Evolutionary conservation across 2,329 filamentous ascomycete species (phyloP).

Genomic region (Fusarium clavum): DNA sequence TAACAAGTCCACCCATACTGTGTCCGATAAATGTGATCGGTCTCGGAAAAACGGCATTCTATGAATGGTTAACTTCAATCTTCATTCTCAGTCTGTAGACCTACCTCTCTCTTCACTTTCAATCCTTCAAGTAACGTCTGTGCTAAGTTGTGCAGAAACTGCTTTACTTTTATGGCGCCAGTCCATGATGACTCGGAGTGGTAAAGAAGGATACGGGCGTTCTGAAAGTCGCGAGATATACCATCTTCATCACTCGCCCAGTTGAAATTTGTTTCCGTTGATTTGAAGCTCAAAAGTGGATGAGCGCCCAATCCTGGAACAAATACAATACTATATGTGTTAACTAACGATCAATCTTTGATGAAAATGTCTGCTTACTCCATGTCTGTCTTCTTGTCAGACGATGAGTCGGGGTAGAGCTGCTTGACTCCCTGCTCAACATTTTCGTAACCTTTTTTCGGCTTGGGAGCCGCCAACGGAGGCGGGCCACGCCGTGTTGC

Average conservation of each 20-base stretch:
- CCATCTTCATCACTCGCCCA: constrained; percentile 52
- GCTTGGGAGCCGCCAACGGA: constrained; percentile 29
- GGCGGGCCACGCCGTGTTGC: constrained; percentile 42
- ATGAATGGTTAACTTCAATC: neutral
- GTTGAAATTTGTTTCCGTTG: constrained; percentile 53
- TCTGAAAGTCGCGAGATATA: constrained; percentile 54
- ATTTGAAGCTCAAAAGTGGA: constrained; percentile 56
- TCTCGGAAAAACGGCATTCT: constrained; percentile 35
- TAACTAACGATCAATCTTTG: neutral
- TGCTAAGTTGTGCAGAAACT: constrained; percentile 55
- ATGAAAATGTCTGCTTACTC: constrained; percentile 40
- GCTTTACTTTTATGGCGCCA: constrained; percentile 55
- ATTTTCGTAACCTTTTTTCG: constrained; percentile 51
- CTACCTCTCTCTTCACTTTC: constrained; percentile 51
- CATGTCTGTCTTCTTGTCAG: constrained; percentile 49
- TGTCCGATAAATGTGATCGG: constrained; percentile 59
- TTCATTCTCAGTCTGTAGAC: neutral
- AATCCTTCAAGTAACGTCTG: constrained; percentile 52
- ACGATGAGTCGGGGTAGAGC: constrained; percentile 49
- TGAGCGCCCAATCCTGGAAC: constrained; percentile 56
- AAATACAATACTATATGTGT: constrained; percentile 52
- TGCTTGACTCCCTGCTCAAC: constrained; percentile 55
- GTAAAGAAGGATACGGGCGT: constrained; percentile 55
- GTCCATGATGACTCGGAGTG: constrained; percentile 58
- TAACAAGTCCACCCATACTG: constrained; percentile 58